These are phyloP conservation scores for Striga hermonthica DNA, from an alignment of 305 asterid species.

Conservation along the genomic window DNA sequence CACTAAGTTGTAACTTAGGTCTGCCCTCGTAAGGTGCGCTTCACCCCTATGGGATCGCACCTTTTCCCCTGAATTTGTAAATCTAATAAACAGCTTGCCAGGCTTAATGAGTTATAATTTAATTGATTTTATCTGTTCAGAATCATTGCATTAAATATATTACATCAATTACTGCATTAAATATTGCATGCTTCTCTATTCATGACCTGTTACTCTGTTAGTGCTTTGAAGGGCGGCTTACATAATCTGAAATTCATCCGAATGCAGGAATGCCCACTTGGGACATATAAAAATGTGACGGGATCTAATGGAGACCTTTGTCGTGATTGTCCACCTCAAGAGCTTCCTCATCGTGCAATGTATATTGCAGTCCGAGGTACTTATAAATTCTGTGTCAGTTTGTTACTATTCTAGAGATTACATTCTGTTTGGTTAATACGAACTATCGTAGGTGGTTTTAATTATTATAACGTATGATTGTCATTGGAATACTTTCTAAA, in stretches of 20 bases:
- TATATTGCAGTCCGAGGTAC: slow-evolving; percentile 70
- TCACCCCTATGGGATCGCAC: too few relatives aligned
- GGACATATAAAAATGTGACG: slow-evolving; percentile 74
- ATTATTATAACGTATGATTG: slow-evolving; percentile 15
- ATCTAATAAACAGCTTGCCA: too few relatives aligned
- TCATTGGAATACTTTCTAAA: slow-evolving; percentile 22
- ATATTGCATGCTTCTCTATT: slow-evolving; percentile 16
- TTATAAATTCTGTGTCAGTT: slow-evolving; percentile 26
- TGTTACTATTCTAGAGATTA: slow-evolving; percentile 21
- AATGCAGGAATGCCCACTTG: slow-evolving; percentile 89
- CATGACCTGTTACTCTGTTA: slow-evolving; percentile 14
- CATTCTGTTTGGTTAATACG: slow-evolving; percentile 23
- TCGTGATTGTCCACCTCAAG: slow-evolving; percentile 56
- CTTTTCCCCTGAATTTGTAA: too few relatives aligned
- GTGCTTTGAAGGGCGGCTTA: slow-evolving; percentile 14
- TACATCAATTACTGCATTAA: slow-evolving; percentile 7
- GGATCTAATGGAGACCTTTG: slow-evolving; percentile 74
- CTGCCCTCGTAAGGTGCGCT: too few relatives aligned
- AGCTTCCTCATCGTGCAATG: slow-evolving; percentile 74
- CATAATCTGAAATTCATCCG: slow-evolving; percentile 20
- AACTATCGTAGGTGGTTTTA: neutral
- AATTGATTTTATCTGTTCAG: neutral
- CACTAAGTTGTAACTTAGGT: too few relatives aligned
- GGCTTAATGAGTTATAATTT: neutral
- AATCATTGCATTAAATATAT: neutral